Percentiles rank a stretch among this genome's conserved stretches.
Conservation (phyloP, 257 asterid genomes). For the Ophiorrhiza pumila region DNA sequence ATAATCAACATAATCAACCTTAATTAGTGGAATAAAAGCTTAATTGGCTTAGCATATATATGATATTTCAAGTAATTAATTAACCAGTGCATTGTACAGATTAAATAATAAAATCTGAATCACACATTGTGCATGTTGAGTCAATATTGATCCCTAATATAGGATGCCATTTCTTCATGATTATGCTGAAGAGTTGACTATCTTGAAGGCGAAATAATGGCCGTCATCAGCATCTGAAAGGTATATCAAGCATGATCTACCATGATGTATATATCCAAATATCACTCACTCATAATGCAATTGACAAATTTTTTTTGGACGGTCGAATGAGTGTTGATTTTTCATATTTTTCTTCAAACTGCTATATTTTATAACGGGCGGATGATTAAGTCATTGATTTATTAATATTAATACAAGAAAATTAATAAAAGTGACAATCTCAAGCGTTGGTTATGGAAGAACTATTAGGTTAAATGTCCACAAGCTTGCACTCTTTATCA, state of each 20-base stretch:
- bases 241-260: not conserved
- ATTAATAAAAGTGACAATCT: not conserved
- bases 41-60: too few relatives aligned
- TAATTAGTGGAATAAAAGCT: too few relatives aligned
- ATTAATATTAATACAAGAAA: not conserved
- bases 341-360: not conserved
- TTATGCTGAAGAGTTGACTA: not conserved
- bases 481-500: not conserved
- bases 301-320: not conserved
- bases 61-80: too few relatives aligned
- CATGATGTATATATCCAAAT: not conserved
- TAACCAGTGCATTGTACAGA: too few relatives aligned
- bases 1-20: too few relatives aligned
- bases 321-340: not conserved
- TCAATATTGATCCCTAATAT: not conserved
- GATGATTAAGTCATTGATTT: not conserved
- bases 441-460: too few relatives aligned
- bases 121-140: not conserved
- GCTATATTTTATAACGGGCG: not conserved
- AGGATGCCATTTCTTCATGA: not conserved
- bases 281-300: not conserved
- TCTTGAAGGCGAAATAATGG: too few relatives aligned
- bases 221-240: not conserved
- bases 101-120: not conserved
- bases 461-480: not conserved